These are phyloP conservation scores for Pythium rishiriense DNA, from an alignment of 352 stramenopile species.

Conservation along the genomic window DNA sequence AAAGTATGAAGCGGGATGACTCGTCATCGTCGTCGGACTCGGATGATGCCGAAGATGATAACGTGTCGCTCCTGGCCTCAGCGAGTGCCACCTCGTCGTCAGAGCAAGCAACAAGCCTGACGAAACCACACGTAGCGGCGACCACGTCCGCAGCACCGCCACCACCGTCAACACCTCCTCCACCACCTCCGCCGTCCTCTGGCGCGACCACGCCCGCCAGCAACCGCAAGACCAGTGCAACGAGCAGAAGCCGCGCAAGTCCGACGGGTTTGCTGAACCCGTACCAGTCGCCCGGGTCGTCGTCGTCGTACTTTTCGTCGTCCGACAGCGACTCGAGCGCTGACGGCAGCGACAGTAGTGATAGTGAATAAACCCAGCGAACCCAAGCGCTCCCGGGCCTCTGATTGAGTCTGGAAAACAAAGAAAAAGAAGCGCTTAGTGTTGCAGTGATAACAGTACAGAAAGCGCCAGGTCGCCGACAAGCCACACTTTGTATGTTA, in stretches of 20 bases:
- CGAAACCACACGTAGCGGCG: background rate
- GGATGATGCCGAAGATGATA: slow-evolving; percentile 2
- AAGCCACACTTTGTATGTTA: no score
- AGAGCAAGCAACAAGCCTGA: background rate
- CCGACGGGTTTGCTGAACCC: slow-evolving; percentile 46
- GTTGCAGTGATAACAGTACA: no score
- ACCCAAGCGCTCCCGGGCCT: no score
- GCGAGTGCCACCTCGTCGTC: background rate
- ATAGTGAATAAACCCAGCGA: slow-evolving; percentile 52
- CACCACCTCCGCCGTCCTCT: slow-evolving; percentile 4
- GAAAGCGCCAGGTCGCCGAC: no score
- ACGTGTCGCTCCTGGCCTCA: background rate
- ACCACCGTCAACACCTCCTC: slow-evolving; percentile 29
- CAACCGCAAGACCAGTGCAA: slow-evolving; percentile 4
- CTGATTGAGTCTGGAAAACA: no score
- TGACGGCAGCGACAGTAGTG: slow-evolving; percentile 34
- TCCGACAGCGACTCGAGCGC: slow-evolving; percentile 73
- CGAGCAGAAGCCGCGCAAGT: background rate
- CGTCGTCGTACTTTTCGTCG: slow-evolving; percentile 77
- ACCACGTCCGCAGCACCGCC: slow-evolving; percentile 9
- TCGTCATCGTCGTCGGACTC: slow-evolving; percentile 29
- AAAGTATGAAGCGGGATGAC: slow-evolving; percentile 33
- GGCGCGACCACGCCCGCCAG: slow-evolving; percentile 14
- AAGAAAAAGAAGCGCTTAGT: no score
- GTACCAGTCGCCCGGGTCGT: slow-evolving; percentile 64